Evolutionary conservation across 192 early-diverging fungal genomes (phyloP).

Genomic region (Coemansia sp.): DNA sequence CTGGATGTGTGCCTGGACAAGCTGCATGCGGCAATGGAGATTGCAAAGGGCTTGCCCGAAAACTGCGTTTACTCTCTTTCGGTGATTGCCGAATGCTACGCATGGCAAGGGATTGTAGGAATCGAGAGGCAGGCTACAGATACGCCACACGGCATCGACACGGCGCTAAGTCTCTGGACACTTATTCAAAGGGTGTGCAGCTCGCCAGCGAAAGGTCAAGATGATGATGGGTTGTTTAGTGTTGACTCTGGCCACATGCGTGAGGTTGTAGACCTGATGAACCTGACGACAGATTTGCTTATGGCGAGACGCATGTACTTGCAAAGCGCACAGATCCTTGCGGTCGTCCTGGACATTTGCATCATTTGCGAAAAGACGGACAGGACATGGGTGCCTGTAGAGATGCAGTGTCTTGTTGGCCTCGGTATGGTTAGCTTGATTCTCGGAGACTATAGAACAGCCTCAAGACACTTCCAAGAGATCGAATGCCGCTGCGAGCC

Average conservation of each 20-base stretch:
- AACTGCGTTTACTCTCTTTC: conserved; percentile 15
- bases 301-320: conserved; percentile 40
- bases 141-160: conserved; percentile 3
- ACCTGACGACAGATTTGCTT: conserved; percentile 23
- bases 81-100: conserved; percentile 33
- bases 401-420: conserved; percentile 31
- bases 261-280: conserved; percentile 21
- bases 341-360: conserved; percentile 5
- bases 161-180: conserved; percentile 18
- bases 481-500: conserved; percentile 28
- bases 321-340: conserved; percentile 8
- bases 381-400: conserved; percentile 19
- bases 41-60: conserved; percentile 6
- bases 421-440: conserved; percentile 27
- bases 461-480: conserved; percentile 19
- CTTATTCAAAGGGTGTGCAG: conserved; percentile 8
- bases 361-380: conserved; percentile 20
- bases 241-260: conserved; percentile 27
- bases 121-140: conserved; percentile 12
- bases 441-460: conserved; percentile 16
- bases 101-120: conserved; percentile 29
- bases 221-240: no score
- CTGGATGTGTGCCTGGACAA: background rate
- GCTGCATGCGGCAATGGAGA: conserved; percentile 28
- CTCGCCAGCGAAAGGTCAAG: background rate